Conservation (phyloP, 352 stramenopile genomes). For the Pythium graminicola region DNA sequence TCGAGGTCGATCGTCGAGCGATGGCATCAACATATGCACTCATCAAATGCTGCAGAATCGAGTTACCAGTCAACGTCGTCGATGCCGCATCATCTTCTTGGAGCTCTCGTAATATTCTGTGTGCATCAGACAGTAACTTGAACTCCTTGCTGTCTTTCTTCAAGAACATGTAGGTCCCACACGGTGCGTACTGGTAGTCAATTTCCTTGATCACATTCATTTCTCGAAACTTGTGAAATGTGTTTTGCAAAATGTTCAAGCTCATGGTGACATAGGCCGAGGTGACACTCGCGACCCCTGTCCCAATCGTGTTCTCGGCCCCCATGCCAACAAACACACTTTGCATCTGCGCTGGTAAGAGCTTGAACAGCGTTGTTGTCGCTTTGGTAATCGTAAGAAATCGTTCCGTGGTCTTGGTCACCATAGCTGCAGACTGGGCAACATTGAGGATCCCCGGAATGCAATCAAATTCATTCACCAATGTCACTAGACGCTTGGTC, state of each 20-base stretch:
- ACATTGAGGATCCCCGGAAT: slow-evolving; percentile 82
- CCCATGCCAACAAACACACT: slow-evolving; percentile 39
- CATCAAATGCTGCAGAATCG: slow-evolving; percentile 80
- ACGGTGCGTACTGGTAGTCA: slow-evolving; percentile 69
- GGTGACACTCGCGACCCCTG: slow-evolving; percentile 25
- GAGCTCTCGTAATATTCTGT: slow-evolving; percentile 34
- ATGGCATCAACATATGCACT: slow-evolving; percentile 70
- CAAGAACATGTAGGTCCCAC: slow-evolving; percentile 73
- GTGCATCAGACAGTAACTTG: slow-evolving; percentile 41
- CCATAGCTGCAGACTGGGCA: slow-evolving; percentile 62
- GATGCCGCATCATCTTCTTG: slow-evolving; percentile 41
- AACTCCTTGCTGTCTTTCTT: slow-evolving; percentile 48
- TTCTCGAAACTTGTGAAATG: slow-evolving; percentile 75
- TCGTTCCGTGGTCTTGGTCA: slow-evolving; percentile 73
- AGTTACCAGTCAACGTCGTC: slow-evolving; percentile 57
- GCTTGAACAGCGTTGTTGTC: slow-evolving; percentile 60
- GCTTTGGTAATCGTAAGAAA: slow-evolving; percentile 78
- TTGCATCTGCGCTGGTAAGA: slow-evolving; percentile 71
- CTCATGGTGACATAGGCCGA: slow-evolving; percentile 79
- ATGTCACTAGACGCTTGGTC: slow-evolving; percentile 49
- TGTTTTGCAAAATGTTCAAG: slow-evolving; percentile 69
- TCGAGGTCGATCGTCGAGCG: slow-evolving; percentile 63
- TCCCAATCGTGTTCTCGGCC: slow-evolving; percentile 5
- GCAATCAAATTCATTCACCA: slow-evolving; percentile 85
- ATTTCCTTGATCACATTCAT: slow-evolving; percentile 71